A percentile compares a stretch with the other conserved stretches of the same genome.
Conservation (phyloP, 2,329 filamentous ascomycete genomes). For the Aphanoascus verrucosus region DNA sequence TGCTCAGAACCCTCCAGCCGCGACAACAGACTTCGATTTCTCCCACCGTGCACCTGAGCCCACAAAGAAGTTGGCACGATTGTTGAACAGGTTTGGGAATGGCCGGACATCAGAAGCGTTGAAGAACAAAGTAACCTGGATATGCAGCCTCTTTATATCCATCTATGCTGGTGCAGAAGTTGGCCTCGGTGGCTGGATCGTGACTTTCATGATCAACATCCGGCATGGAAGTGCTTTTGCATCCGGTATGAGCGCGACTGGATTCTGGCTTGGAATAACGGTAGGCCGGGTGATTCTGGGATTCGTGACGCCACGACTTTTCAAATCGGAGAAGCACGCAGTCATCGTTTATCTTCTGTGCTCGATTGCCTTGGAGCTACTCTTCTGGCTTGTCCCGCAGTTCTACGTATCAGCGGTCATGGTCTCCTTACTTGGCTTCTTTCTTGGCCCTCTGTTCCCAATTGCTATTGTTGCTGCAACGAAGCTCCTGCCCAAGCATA, state of each 20-base stretch:
- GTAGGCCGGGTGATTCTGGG: conserved; percentile 61
- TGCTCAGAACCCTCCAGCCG: conserved; percentile 29
- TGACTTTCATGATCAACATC: conserved; percentile 75
- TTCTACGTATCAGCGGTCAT: conserved; percentile 64
- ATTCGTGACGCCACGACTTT: conserved; percentile 56
- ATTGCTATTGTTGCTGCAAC: conserved; percentile 62
- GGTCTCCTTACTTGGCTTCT: conserved; percentile 64
- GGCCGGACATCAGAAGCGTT: conserved; percentile 23
- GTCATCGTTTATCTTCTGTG: conserved; percentile 55
- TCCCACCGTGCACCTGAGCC: conserved; percentile 12
- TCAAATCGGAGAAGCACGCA: conserved; percentile 59
- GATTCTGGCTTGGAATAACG: conserved; percentile 77
- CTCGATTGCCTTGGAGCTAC: conserved; percentile 53
- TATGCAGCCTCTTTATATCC: conserved; percentile 61
- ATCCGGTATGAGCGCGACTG: conserved; percentile 63
- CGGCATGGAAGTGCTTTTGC: conserved; percentile 58
- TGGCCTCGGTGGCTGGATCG: conserved; percentile 67
- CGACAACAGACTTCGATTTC: conserved; percentile 28
- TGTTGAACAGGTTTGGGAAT: conserved; percentile 13
- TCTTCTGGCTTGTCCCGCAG: conserved; percentile 72
- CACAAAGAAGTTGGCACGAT: neutral
- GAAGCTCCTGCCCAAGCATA: conserved; percentile 59
- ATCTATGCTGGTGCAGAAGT: conserved; percentile 67
- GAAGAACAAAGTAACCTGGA: conserved; percentile 50
- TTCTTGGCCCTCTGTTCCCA: conserved; percentile 69